These are phyloP conservation scores for Pneumocystis sp. DNA, from an alignment of 1,139 yeast species.

Conservation along the genomic window DNA sequence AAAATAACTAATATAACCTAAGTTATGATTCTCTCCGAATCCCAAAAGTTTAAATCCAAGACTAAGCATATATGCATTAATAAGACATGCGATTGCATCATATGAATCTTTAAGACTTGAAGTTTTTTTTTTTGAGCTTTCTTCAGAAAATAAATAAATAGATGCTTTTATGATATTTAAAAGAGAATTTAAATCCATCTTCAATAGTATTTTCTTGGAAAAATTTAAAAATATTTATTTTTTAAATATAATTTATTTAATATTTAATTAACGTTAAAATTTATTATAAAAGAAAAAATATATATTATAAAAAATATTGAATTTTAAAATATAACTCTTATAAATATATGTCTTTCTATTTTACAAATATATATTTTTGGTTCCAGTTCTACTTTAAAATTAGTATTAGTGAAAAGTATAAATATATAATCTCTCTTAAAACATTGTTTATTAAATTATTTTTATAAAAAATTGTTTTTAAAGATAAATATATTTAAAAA, in stretches of 20 bases:
- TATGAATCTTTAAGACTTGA: conserved; percentile 5
- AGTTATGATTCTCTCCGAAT: conserved; percentile 5
- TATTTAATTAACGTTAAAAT: background rate
- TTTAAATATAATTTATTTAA: no score
- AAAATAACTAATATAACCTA: background rate
- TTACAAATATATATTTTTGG: no score
- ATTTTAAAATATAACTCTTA: no score
- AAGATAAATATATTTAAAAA: no score
- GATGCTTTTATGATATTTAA: background rate
- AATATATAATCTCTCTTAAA: no score
- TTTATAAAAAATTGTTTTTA: no score
- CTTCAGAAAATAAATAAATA: background rate
- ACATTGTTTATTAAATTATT: no score
- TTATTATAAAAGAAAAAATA: no score
- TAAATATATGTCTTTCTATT: no score
- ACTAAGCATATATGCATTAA: conserved; percentile 14
- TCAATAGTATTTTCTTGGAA: background rate
- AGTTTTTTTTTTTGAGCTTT: background rate
- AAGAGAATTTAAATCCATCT: background rate
- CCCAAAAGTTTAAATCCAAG: conserved; percentile 14
- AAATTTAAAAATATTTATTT: background rate
- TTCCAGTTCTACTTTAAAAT: no score
- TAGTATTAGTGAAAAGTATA: no score
- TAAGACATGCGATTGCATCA: conserved; percentile 13
- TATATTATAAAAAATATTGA: no score